phyloP scores from a whole-genome alignment of 75 land plant genomes.

The Selaginella moellendorffii region DNA sequence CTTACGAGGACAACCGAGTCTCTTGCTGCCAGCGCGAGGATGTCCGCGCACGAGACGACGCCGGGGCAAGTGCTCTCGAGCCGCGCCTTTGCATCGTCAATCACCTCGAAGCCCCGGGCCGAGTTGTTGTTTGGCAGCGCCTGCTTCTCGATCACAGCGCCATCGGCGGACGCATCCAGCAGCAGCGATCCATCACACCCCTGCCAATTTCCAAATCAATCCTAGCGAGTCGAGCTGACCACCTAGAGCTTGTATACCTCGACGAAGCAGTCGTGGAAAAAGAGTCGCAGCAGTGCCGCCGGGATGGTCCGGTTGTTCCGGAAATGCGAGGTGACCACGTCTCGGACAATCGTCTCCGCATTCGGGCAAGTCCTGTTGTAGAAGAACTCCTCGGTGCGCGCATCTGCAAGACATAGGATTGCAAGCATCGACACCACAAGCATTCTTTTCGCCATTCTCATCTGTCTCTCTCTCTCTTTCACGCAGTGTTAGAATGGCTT shows the following conservation, averaged over 20 bases:
- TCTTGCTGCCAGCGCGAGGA: not conserved
- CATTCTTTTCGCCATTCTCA: too few relatives aligned
- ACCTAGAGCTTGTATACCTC: constrained; percentile 32
- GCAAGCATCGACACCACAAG: too few relatives aligned
- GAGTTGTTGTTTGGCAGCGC: not conserved
- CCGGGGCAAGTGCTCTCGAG: not conserved
- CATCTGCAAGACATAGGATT: too few relatives aligned
- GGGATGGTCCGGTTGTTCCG: constrained; percentile 18
- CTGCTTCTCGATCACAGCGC: not conserved
- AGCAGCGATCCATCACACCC: not conserved
- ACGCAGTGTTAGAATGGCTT: too few relatives aligned
- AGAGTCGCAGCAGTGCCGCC: constrained; percentile 28
- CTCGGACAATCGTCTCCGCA: constrained; percentile 18
- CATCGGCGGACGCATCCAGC: not conserved
- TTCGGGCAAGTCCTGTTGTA: constrained; percentile 24
- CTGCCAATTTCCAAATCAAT: not conserved
- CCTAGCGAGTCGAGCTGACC: too few relatives aligned
- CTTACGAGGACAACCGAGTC: not conserved
- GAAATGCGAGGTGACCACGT: constrained; percentile 12
- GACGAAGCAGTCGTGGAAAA: constrained; percentile 38
- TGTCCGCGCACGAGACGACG: not conserved
- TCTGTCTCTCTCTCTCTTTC: too few relatives aligned
- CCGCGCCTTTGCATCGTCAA: not conserved
- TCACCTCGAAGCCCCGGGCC: not conserved
- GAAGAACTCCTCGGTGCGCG: constrained; percentile 21